Percentiles rank a stretch among this genome's conserved stretches.
Conservation (phyloP, 352 stramenopile species). For the Pythium insidiosum region DNA sequence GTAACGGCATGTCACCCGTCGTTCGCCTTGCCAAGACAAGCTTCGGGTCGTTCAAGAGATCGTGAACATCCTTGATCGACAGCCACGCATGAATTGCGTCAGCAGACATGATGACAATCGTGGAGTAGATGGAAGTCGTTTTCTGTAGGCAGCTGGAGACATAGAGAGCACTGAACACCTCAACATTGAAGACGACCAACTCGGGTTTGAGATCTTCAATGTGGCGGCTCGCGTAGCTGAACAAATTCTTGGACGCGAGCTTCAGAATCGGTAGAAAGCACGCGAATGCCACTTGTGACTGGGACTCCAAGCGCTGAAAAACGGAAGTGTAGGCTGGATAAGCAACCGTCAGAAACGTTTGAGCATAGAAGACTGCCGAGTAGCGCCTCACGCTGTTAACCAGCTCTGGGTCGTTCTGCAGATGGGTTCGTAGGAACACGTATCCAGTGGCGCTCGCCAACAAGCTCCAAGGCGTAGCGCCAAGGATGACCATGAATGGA, state of each 20-base stretch:
- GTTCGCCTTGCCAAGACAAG: too few species aligned
- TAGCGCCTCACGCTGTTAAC: background rate
- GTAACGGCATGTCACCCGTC: background rate
- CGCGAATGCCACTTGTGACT: conserved; percentile 4
- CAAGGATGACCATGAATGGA: background rate
- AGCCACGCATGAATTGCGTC: conserved; percentile 13
- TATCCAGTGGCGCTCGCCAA: background rate
- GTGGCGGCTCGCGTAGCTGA: conserved; percentile 9
- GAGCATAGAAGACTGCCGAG: background rate
- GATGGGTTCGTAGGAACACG: background rate
- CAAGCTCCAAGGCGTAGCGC: background rate
- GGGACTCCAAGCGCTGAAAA: conserved; percentile 1
- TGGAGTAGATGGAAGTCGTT: conserved; percentile 9
- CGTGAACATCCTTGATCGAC: conserved; percentile 11
- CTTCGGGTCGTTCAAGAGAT: conserved; percentile 7
- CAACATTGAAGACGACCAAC: conserved; percentile 19
- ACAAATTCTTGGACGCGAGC: conserved; percentile 19
- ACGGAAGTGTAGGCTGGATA: conserved; percentile 11
- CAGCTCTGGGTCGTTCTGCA: background rate
- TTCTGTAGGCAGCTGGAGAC: conserved; percentile 22
- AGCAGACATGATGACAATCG: conserved; percentile 10
- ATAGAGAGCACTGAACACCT: conserved; percentile 33
- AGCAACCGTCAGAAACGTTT: conserved; percentile 6
- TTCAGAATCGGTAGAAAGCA: conserved; percentile 28
- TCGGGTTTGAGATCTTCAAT: conserved; percentile 19